A percentile compares a stretch with the other conserved stretches of the same genome.
These are phyloP conservation scores for Didymosphaeria variabile DNA, from an alignment of 2,329 filamentous ascomycete genomes.

Conservation along the genomic window DNA sequence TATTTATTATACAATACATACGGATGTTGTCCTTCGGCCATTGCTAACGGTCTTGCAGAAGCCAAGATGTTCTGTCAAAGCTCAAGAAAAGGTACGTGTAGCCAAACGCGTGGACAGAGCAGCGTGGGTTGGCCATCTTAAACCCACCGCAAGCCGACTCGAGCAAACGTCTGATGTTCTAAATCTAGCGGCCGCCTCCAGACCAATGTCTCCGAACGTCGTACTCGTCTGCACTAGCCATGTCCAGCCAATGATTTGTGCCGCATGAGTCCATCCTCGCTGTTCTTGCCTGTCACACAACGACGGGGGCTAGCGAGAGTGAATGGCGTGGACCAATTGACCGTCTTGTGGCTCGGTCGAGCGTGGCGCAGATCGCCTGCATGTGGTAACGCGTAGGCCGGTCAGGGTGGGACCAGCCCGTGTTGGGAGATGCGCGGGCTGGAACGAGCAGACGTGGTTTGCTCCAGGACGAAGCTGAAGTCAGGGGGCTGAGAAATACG, in stretches of 20 bases:
- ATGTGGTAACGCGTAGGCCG: neutral
- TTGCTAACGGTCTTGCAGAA: neutral
- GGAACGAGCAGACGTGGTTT: conserved; percentile 12
- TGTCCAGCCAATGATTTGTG: neutral
- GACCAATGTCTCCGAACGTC: conserved; percentile 7
- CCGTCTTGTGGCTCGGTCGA: neutral
- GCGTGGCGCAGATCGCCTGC: conserved; percentile 6
- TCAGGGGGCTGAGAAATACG: conserved; percentile 11
- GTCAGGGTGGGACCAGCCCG: conserved; percentile 10
- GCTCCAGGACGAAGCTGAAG: conserved; percentile 9
- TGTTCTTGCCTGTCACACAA: conserved; percentile 4
- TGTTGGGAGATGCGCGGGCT: conserved; percentile 12
- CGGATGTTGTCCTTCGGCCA: conserved; percentile 7
- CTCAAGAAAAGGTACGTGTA: neutral
- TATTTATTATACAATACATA: neutral
- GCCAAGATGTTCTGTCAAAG: neutral
- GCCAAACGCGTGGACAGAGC: neutral
- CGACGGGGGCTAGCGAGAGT: conserved; percentile 9
- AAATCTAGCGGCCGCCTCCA: neutral
- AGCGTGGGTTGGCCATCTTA: conserved; percentile 3
- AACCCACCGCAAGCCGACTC: conserved; percentile 2
- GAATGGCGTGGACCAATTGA: conserved; percentile 1
- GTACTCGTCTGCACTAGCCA: conserved; percentile 7
- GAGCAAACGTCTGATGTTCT: neutral
- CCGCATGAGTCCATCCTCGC: neutral